Percentiles rank a stretch among this genome's conserved stretches.
Conservation (phyloP, 2,329 filamentous ascomycete species). For the Fusarium fracticaudum region DNA sequence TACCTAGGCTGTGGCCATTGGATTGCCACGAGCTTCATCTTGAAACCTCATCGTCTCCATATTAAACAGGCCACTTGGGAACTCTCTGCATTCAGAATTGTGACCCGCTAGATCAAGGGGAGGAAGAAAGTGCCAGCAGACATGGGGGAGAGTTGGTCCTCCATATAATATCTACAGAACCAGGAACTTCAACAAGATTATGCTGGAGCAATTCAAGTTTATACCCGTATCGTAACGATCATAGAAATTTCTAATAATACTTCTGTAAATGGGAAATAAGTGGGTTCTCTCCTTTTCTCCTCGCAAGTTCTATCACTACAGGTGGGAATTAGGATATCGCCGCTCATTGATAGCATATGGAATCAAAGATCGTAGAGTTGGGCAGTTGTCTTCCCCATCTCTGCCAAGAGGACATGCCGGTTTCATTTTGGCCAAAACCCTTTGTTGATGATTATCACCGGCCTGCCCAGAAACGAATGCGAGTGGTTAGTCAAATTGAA, state of each 20-base stretch:
- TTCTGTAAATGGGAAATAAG: neutral
- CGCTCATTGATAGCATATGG: neutral
- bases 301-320: neutral
- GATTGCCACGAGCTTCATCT: constrained; percentile 19
- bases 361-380: neutral
- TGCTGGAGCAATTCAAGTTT: neutral
- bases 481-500: constrained; percentile 15
- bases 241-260: neutral
- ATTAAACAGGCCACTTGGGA: constrained; percentile 33
- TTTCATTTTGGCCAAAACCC: neutral
- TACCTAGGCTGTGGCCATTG: neutral
- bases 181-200: neutral
- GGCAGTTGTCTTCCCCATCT: neutral
- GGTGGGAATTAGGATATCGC: neutral
- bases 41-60: constrained; percentile 10
- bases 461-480: constrained; percentile 19
- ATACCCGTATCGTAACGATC: neutral
- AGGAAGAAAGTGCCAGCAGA: neutral
- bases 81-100: neutral
- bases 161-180: neutral
- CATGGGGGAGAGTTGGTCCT: neutral
- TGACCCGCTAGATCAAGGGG: neutral
- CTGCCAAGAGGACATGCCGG: neutral
- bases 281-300: neutral
- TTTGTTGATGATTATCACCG: constrained; percentile 10